Base-by-base conservation (phyloP, 495 filamentous ascomycete genomes). In the Aspergillus panamensis region DNA sequence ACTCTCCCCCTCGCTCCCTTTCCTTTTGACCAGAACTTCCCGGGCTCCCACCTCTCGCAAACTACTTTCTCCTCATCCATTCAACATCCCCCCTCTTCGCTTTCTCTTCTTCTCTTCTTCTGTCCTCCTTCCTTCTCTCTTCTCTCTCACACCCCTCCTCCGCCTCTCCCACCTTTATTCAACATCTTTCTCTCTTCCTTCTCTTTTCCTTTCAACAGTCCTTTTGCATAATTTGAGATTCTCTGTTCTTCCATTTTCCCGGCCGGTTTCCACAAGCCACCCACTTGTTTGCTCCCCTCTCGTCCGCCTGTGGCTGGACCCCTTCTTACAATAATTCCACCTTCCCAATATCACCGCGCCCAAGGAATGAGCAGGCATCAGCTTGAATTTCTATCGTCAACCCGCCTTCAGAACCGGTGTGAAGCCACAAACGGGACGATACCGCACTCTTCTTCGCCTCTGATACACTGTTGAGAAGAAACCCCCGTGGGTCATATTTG, bases 291-390 rank as follows among this genome's bases (percentile, higher is more conserved):
- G 62, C 62, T 61, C 68, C 66, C 58, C 51, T 53, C 66, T 60
- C 48, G 63, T 76, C 73, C 73, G 72, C 73, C 78, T 74, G 74
- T 78, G 76, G 74, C 77, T 78, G 74, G 77, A 79, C 77, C 72
- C 69, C 67, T 69, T 63, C 71, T 67, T 55, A 60, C 60, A 69
- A 71, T 69, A 65, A 71, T 69, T 65, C 72, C 69, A 66, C 68
- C 63, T 61, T 63, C 71, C 65, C 51, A 63, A 58, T 68, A 57
- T 67, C 53, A 61, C 68, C 67, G 64, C 69, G 52, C 66, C 54
- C 75, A 73, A 78, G 76, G 76, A 77, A 79, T 79, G 76, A 75
- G 72, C 74, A 74, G 72, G 72, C 73, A 66, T 66, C 74, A 70
- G 69, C 70, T 68, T 68, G 73, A 74, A 69, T 67, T 69, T 48